Conservation (phyloP, 257 asterid species). For the Misopates orontium region DNA sequence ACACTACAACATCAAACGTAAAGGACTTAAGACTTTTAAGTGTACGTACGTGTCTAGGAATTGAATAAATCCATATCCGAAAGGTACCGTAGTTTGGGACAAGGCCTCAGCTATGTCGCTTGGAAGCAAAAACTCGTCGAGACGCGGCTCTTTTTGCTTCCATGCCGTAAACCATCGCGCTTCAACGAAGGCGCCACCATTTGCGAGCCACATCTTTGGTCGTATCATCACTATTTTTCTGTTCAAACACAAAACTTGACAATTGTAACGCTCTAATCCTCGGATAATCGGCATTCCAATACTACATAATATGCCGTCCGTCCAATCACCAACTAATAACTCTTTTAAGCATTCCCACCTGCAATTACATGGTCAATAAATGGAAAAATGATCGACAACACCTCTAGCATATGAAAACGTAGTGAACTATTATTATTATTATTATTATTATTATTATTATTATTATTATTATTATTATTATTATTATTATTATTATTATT, state of each 20-base stretch:
- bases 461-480: too few species aligned
- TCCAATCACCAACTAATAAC: slow-evolving; percentile 71
- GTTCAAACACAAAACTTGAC: slow-evolving; percentile 75
- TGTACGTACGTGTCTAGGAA: slow-evolving; percentile 77
- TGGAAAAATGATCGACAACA: too few species aligned
- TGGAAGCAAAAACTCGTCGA: slow-evolving; percentile 72
- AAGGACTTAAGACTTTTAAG: too few species aligned
- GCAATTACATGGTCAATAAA: slow-evolving; percentile 20
- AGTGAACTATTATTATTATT: too few species aligned
- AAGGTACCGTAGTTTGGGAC: slow-evolving; percentile 65
- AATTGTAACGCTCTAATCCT: slow-evolving; percentile 74
- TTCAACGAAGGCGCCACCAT: slow-evolving; percentile 64
- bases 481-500: too few species aligned
- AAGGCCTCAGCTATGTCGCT: slow-evolving; percentile 49
- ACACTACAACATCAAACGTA: too few species aligned
- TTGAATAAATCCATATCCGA: slow-evolving; percentile 76
- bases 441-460: too few species aligned
- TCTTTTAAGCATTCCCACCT: slow-evolving; percentile 91
- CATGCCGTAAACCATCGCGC: slow-evolving; percentile 86
- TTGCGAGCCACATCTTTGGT: slow-evolving; percentile 89
- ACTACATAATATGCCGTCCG: slow-evolving; percentile 71
- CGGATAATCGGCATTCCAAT: slow-evolving; percentile 80
- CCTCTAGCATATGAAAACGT: too few species aligned
- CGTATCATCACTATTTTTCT: slow-evolving; percentile 73
- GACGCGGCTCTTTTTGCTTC: slow-evolving; percentile 56